A percentile compares a stretch with the other conserved stretches of the same genome.
phyloP scores from a whole-genome alignment of 129 eudicot species.

The Kitagawia praeruptora region DNA sequence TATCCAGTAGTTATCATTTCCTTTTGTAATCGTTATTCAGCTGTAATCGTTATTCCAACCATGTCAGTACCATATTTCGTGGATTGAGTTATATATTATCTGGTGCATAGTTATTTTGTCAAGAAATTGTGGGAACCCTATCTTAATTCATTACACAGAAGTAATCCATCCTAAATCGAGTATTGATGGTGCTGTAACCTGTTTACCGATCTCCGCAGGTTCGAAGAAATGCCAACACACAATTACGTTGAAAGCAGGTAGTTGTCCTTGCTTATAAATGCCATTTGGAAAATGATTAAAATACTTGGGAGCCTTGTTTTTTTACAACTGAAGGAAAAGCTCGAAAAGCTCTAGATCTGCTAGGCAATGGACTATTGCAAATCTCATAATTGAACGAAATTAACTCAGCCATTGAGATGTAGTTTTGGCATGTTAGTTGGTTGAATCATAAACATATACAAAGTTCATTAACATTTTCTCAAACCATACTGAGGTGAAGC shows the following conservation, averaged over 20 bases:
- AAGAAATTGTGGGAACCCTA: no score
- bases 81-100: no score
- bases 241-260: conserved; percentile 98
- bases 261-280: conserved; percentile 2
- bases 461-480: neutral
- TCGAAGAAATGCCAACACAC: conserved; percentile 99
- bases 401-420: neutral
- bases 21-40: no score
- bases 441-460: neutral
- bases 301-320: neutral
- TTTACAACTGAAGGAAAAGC: neutral
- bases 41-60: no score
- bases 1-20: no score
- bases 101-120: no score
- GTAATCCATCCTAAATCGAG: neutral
- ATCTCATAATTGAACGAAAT: neutral
- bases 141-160: no score
- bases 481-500: neutral
- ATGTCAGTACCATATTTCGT: no score
- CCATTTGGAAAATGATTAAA: neutral
- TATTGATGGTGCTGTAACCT: conserved; percentile 14
- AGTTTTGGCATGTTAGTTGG: neutral
- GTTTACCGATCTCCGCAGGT: conserved; percentile 37
- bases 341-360: neutral
- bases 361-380: neutral